phyloP scores from a whole-genome alignment of 306 rosid genomes.

The Inga leiocalycina region DNA sequence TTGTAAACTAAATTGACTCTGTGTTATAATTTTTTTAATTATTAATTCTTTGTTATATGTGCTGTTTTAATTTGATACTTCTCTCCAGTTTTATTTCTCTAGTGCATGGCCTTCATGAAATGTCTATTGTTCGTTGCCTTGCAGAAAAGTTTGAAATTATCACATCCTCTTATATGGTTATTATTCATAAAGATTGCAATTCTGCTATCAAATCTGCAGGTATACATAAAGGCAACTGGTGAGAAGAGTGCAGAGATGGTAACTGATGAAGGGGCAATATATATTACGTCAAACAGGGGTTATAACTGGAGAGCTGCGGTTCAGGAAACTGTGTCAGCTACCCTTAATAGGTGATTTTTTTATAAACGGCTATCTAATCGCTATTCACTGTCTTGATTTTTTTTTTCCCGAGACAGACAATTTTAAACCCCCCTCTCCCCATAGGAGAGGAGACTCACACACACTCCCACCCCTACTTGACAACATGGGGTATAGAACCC shows the following conservation, averaged over 20 bases:
- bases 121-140: neutral
- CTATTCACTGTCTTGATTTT: neutral
- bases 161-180: neutral
- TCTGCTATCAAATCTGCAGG: slow-evolving; percentile 53
- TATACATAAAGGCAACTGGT: slow-evolving; percentile 88
- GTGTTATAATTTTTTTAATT: neutral
- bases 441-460: no score
- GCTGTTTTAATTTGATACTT: neutral
- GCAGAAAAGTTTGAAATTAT: neutral
- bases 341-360: slow-evolving; percentile 81
- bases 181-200: neutral
- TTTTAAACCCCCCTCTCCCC: no score
- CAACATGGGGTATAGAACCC: no score
- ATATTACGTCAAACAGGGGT: slow-evolving; percentile 88
- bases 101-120: neutral
- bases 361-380: slow-evolving; percentile 16
- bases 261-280: slow-evolving; percentile 95
- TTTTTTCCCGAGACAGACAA: no score
- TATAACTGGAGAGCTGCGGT: slow-evolving; percentile 98
- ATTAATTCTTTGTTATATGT: neutral
- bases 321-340: slow-evolving; percentile 97
- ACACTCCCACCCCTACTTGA: no score
- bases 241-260: slow-evolving; percentile 98
- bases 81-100: neutral
- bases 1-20: neutral